Evolutionary conservation across 352 stramenopile genomes (phyloP), one percentile per base, ranked within the genome.

Genomic region (Phytophthora fragariae): DNA sequence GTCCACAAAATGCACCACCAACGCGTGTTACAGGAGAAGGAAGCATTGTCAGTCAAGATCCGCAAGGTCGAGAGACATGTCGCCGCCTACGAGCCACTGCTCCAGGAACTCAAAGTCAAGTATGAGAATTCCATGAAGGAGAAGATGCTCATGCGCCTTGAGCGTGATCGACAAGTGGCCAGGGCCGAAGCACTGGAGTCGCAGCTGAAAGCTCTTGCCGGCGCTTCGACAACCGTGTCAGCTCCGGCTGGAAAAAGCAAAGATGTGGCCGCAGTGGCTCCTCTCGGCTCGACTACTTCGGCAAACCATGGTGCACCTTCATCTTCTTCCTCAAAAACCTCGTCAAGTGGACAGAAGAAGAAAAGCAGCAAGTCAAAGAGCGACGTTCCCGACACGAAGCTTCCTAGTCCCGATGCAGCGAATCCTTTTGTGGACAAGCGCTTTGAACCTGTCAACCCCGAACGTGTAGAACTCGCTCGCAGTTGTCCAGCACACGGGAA

Each of bases 1-100:
- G 96, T 98, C 56, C 95, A 99, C 82, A 96, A 97, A 70, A 98
- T 98, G 91, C 92, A 99, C 72, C 96, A 99, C 85, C 91, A 98
- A 79, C 90, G 94, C 47, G 96, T 98, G 44, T 79, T 98, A 24
- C 94, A 98, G 79, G 96, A 99, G 70, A 99, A 99, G 73, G 91
- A 97, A 19, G 92, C 92, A n/a, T 77, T 99, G 24, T 88, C 92
- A 7, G 66, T 56, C 69, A 98, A 98, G 76, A 95, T 98, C 62
- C 93, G 92, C 68, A 93, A 94, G 35, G 81, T 99, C 21, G 93
- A 98, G 61, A 91, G 95, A 44, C 94, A 98, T 68, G 93, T 95
- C 21, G 83, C 93, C 10, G 82, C 90, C 3, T 99, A 98, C 68
- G 96, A 99, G 75, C 96, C 95, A 35, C 77, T 97, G 65, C 83